Conservation (phyloP, 2,329 filamentous ascomycete genomes). For the Penicillium brasilianum region DNA sequence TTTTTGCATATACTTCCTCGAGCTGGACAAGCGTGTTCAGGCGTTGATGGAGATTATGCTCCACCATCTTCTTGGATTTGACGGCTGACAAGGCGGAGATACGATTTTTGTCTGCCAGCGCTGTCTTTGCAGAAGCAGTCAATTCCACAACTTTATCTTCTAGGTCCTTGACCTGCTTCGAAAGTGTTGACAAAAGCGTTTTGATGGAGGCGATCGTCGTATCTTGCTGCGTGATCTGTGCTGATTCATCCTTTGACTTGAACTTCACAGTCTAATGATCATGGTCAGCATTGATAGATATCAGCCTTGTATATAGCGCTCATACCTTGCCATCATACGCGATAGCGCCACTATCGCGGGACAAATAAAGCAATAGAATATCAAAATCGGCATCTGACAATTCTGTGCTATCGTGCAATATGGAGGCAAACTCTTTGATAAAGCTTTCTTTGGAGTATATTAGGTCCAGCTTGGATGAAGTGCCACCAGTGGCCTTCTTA, state of each 20-base stretch:
- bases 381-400: slow-evolving; percentile 70
- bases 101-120: slow-evolving; percentile 74
- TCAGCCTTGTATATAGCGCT: slow-evolving; percentile 14
- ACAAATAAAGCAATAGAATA: slow-evolving; percentile 71
- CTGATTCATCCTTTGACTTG: slow-evolving; percentile 57
- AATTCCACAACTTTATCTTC: slow-evolving; percentile 57
- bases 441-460: slow-evolving; percentile 72
- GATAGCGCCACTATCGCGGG: slow-evolving; percentile 65
- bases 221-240: slow-evolving; percentile 75
- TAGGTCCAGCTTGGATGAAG: slow-evolving; percentile 63
- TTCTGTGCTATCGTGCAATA: slow-evolving; percentile 54
- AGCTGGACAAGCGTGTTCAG: slow-evolving; percentile 77
- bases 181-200: slow-evolving; percentile 71
- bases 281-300: slow-evolving; percentile 26
- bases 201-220: slow-evolving; percentile 79
- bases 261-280: slow-evolving; percentile 72
- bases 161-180: slow-evolving; percentile 69
- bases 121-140: slow-evolving; percentile 66
- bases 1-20: slow-evolving; percentile 79
- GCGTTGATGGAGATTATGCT: slow-evolving; percentile 72
- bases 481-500: slow-evolving; percentile 50
- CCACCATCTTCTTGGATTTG: slow-evolving; percentile 80
- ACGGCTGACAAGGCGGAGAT: slow-evolving; percentile 77
- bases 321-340: slow-evolving; percentile 54
- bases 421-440: slow-evolving; percentile 59